Base-by-base conservation (phyloP, 306 rosid genomes). In the Pyrus bretschneideri region DNA sequence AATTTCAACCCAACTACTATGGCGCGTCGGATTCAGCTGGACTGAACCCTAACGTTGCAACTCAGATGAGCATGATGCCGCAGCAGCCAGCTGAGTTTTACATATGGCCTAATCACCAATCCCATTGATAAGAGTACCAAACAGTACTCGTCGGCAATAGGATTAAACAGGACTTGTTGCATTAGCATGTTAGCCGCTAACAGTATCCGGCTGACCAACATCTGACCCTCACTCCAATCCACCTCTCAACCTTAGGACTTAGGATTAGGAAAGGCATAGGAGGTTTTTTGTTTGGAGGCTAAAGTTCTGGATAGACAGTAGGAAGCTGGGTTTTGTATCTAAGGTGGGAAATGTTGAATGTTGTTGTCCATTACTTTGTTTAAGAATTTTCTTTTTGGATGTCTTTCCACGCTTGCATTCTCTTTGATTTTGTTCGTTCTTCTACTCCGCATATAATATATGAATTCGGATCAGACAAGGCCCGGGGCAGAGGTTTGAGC, bases 71-170 rank as follows among this genome's bases (percentile, higher is more conserved):
- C 11, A 66, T 85, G 59, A 69, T 76, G 69, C 69, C 46, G 44
- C 89, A 89, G 58, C 64, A 87, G 23, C 72, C 89, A 29, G 72
- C 92, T 4, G 98, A 96, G 93, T 96, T 91, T 81, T 91, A 73
- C 21, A 73, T 89, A 11, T 96, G 99, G 98, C 98, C 98, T 79
- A 92, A 81, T 22, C 69, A 69, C 70, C 98, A 89, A 87, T 66
- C 88, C 7, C 88, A 87, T 71, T 90, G 83, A 58, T 58, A n/a
- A 25, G 25, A 57, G 11, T 21, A n/a, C 62, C 27, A 55, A 21
- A n/a, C 61, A n/a, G 27, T 21, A 46, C 8, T 57, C 6, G 62
- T 9, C 62, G 6, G 25, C 23, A 5, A 19, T 76, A 69, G 74
- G 70, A 69, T 14, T 40, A 7, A 70, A 62, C 29, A 49, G 76